phyloP scores from a whole-genome alignment of 495 filamentous ascomycete genomes.

The Diplogelasinospora grovesii region DNA sequence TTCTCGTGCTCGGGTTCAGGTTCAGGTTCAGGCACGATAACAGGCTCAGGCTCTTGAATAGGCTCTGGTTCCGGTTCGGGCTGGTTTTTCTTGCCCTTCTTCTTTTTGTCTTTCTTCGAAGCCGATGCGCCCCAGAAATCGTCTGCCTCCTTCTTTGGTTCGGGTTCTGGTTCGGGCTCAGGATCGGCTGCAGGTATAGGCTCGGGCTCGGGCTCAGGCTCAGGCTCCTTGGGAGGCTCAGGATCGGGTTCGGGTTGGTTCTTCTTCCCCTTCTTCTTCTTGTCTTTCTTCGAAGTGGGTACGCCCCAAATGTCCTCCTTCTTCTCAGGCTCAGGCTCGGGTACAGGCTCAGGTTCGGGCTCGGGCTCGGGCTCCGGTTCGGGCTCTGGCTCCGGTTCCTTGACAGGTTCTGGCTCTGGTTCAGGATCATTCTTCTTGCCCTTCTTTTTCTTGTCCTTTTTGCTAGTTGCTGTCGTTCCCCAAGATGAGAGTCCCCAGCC shows the following conservation, averaged over 20 bases:
- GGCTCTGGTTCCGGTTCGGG: constrained; percentile 11
- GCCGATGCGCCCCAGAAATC: constrained; percentile 8
- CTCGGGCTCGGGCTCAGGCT: constrained; percentile 6
- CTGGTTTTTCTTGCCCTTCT: constrained; percentile 16
- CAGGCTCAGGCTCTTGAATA: constrained; percentile 7
- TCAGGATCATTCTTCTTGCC: constrained; percentile 16
- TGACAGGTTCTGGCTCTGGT: constrained; percentile 18
- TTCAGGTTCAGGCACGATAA: constrained; percentile 10
- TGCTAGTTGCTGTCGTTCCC: too few species aligned
- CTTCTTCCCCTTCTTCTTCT: constrained; percentile 30
- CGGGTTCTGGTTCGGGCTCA: constrained; percentile 11
- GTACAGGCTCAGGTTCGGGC: constrained; percentile 21
- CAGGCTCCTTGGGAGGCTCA: constrained; percentile 9
- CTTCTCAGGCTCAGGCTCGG: constrained; percentile 27
- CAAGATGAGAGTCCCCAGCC: constrained; percentile 8
- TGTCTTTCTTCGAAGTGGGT: constrained; percentile 13
- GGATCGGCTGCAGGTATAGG: constrained; percentile 5
- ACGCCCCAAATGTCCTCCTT: constrained; percentile 15
- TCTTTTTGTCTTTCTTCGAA: constrained; percentile 19
- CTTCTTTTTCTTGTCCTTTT: constrained; percentile 21
- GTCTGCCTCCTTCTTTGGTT: constrained; percentile 20
- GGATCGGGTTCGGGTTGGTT: constrained; percentile 5
- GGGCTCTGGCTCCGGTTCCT: constrained; percentile 15
- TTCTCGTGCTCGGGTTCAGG: constrained; percentile 9
- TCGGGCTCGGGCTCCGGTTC: constrained; percentile 13